phyloP scores from a whole-genome alignment of 768 basidiomycete genomes.

The Thelephora aurantiotincta region DNA sequence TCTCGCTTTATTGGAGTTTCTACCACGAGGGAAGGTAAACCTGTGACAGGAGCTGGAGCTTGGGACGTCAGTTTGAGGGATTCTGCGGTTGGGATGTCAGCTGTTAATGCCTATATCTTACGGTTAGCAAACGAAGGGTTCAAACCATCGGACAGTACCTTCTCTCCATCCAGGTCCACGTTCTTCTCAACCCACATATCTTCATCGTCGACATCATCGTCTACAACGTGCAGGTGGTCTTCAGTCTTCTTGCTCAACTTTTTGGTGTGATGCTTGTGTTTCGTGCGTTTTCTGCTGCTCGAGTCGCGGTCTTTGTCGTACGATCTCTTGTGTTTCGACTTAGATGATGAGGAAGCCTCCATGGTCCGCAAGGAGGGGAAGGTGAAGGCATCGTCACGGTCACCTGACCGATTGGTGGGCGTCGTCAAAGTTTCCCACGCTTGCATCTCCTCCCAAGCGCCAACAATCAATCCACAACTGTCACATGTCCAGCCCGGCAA shows the following conservation, averaged over 20 bases:
- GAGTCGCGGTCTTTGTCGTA: slow-evolving; percentile 25
- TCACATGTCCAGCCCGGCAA: too few species aligned
- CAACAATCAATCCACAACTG: too few species aligned
- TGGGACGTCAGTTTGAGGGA: slow-evolving; percentile 57
- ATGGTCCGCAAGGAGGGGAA: too few species aligned
- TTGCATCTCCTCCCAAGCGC: too few species aligned
- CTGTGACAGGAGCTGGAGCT: slow-evolving; percentile 26
- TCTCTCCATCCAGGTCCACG: slow-evolving; percentile 63
- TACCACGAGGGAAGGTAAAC: not conserved
- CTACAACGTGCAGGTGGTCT: slow-evolving; percentile 35
- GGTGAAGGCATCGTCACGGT: too few species aligned
- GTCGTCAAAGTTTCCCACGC: too few species aligned
- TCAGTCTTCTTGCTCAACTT: slow-evolving; percentile 21
- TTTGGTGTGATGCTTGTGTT: slow-evolving; percentile 23
- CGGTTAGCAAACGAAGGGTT: slow-evolving; percentile 1
- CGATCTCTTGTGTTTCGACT: slow-evolving; percentile 18
- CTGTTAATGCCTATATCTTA: slow-evolving; percentile 36
- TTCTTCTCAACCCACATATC: slow-evolving; percentile 86
- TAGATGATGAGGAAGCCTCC: slow-evolving; percentile 6
- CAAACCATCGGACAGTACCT: slow-evolving; percentile 28
- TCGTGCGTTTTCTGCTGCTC: slow-evolving; percentile 42
- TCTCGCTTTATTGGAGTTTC: slow-evolving; percentile 51
- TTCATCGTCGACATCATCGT: slow-evolving; percentile 61
- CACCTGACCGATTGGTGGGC: too few species aligned
- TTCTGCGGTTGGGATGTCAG: slow-evolving; percentile 66